A percentile compares a stretch with the other conserved stretches of the same genome.
Evolutionary conservation across 306 rosid species (phyloP).

Genomic region (Cucurbita moschata): DNA sequence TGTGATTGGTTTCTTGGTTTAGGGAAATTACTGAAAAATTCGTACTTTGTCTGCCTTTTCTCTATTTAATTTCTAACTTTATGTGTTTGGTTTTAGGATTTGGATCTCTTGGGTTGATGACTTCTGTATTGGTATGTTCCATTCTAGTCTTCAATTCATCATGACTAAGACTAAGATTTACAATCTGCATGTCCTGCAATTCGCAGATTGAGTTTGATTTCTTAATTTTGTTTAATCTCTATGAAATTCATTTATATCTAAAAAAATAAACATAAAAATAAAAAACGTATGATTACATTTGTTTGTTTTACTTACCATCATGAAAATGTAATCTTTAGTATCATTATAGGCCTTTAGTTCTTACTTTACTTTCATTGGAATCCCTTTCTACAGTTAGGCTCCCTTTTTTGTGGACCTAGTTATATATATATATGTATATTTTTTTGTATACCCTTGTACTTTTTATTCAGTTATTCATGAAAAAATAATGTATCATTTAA

Average conservation of each 20-base stretch:
- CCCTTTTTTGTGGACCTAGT: too few species aligned
- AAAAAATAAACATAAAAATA: neutral
- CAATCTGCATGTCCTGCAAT: neutral
- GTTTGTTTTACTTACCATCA: neutral
- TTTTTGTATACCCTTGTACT: too few species aligned
- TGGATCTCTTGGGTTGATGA: conserved; percentile 98
- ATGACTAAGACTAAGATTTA: neutral
- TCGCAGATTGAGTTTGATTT: neutral
- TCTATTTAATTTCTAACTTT: conserved; percentile 11
- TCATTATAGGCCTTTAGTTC: too few species aligned
- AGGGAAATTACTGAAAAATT: neutral
- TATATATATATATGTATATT: too few species aligned
- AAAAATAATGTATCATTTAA: neutral
- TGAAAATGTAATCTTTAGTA: neutral
- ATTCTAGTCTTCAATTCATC: neutral
- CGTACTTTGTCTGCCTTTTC: neutral
- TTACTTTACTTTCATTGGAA: too few species aligned
- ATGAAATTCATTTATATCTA: neutral
- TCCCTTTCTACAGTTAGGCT: too few species aligned
- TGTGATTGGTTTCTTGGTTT: neutral
- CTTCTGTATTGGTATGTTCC: conserved; percentile 80
- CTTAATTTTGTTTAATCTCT: neutral
- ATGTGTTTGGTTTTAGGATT: conserved; percentile 42
- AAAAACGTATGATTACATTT: neutral
- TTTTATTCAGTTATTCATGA: too few species aligned